A percentile compares a stretch with the other conserved stretches of the same genome.
Conservation (phyloP, 2,329 filamentous ascomycete genomes). For the Verticillium longisporum region DNA sequence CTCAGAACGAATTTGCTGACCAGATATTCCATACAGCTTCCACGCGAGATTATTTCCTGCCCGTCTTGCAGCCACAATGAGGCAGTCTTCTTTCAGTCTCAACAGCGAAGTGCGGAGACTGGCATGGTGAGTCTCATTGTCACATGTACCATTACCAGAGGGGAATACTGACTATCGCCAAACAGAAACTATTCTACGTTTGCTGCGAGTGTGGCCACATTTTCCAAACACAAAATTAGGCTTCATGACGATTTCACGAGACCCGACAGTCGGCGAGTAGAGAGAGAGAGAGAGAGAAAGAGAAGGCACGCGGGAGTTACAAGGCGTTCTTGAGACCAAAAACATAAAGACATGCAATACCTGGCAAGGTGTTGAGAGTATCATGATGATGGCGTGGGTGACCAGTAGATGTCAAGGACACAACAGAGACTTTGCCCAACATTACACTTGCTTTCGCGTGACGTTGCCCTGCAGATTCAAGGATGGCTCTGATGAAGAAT, state of each 20-base stretch:
- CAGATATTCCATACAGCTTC: conserved; percentile 58
- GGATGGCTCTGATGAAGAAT: no score
- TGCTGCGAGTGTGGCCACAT: conserved; percentile 92
- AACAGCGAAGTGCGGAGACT: conserved; percentile 92
- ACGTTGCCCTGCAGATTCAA: no score
- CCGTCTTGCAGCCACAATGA: conserved; percentile 80
- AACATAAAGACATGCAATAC: background rate
- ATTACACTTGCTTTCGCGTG: background rate
- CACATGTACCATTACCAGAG: background rate
- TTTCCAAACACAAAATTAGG: conserved; percentile 48
- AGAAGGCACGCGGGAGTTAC: background rate
- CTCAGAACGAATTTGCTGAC: conserved; percentile 27
- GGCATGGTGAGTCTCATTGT: conserved; percentile 72
- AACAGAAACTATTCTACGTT: conserved; percentile 84
- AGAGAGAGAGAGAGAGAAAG: background rate
- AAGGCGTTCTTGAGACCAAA: background rate
- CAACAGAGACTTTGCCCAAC: background rate
- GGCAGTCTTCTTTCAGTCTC: conserved; percentile 97
- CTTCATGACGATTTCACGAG: background rate
- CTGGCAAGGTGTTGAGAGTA: background rate
- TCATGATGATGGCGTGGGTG: background rate
- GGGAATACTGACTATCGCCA: conserved; percentile 15
- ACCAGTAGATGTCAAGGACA: background rate
- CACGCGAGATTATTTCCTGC: conserved; percentile 79
- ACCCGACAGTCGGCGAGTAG: background rate